Evolutionary conservation across 352 stramenopile genomes (phyloP).

Genomic region (Phytophthora agathidicida): DNA sequence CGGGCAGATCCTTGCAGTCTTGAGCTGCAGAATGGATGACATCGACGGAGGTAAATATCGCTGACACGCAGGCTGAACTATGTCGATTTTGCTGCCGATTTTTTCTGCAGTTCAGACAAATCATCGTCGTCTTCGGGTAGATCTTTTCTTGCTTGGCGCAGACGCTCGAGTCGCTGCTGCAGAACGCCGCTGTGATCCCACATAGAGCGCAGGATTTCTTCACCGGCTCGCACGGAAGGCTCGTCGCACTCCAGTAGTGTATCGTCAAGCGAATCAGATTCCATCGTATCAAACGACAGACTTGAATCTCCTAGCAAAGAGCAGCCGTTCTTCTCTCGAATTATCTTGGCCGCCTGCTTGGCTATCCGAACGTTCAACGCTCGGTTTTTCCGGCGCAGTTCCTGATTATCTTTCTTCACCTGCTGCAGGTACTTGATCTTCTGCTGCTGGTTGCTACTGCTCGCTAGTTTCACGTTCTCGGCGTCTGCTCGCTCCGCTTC

Average conservation of each 20-base stretch:
- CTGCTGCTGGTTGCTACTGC: slow-evolving; percentile 70
- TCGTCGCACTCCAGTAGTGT: slow-evolving; percentile 26
- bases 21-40: not conserved
- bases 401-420: slow-evolving; percentile 72
- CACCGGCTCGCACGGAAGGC: slow-evolving; percentile 36
- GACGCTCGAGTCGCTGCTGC: slow-evolving; percentile 49
- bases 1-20: slow-evolving; percentile 7
- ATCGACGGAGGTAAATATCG: slow-evolving; percentile 5
- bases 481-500: slow-evolving; percentile 62
- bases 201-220: slow-evolving; percentile 58
- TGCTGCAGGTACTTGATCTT: slow-evolving; percentile 79
- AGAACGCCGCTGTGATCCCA: slow-evolving; percentile 54
- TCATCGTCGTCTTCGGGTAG: slow-evolving; percentile 3
- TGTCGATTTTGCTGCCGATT: not conserved
- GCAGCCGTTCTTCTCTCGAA: slow-evolving; percentile 28
- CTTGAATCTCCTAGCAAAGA: slow-evolving; percentile 4
- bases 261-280: slow-evolving; percentile 25
- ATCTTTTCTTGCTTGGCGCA: slow-evolving; percentile 42
- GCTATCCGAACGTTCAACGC: slow-evolving; percentile 57
- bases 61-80: not conserved
- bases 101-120: not conserved
- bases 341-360: slow-evolving; percentile 15
- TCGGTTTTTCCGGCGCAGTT: slow-evolving; percentile 55
- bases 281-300: not conserved
- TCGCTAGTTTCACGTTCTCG: slow-evolving; percentile 59